phyloP scores from a whole-genome alignment of 139 green algal genomes.

The Tetraselmis striata region DNA sequence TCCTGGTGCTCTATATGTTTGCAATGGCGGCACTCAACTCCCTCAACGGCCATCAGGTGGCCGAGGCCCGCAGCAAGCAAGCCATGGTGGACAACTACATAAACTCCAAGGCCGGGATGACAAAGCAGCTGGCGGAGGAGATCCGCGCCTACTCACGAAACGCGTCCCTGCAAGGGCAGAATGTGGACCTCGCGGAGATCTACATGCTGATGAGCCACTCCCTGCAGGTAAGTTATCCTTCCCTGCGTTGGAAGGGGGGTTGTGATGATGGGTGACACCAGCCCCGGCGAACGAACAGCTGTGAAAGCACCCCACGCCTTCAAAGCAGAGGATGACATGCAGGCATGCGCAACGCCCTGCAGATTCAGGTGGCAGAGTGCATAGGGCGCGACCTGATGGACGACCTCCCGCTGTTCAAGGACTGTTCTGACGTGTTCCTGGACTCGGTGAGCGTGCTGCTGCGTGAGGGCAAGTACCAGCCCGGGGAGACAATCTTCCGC shows the following conservation, averaged over 20 bases:
- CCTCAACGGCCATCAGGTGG: no score
- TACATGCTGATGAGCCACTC: background rate
- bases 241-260: no score
- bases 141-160: background rate
- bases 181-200: background rate
- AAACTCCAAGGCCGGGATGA: background rate
- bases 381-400: background rate
- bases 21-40: no score
- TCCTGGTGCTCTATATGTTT: no score
- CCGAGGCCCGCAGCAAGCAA: background rate
- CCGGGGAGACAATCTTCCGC: conserved; percentile 21
- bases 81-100: background rate
- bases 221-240: no score
- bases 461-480: conserved; percentile 17
- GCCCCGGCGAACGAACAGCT: no score
- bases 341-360: background rate
- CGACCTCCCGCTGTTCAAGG: background rate
- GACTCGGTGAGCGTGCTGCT: conserved; percentile 20
- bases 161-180: background rate
- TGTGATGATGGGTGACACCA: no score
- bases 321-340: no score
- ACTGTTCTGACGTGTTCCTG: background rate
- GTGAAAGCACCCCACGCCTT: no score
- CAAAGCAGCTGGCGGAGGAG: background rate
- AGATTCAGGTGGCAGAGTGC: background rate